Evolutionary conservation across 2,329 filamentous ascomycete species (phyloP).

Genomic region (Didymella arachidicola): DNA sequence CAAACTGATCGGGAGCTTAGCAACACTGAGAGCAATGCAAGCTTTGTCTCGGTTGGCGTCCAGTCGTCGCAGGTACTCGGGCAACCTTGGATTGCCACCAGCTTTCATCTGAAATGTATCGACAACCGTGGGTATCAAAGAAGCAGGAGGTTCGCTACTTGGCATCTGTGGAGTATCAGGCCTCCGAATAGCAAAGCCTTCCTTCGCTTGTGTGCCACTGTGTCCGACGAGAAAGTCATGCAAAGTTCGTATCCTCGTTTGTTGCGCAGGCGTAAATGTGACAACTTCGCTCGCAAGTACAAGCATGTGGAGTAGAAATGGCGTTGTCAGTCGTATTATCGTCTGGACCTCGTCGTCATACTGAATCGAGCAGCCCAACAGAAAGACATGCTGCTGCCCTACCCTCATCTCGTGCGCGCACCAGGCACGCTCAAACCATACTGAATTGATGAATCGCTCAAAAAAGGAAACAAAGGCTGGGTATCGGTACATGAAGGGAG

Average conservation of each 20-base stretch:
- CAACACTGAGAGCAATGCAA: constrained; percentile 52
- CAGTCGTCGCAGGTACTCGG: constrained; percentile 50
- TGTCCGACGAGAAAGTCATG: constrained; percentile 30
- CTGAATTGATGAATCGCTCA: constrained; percentile 51
- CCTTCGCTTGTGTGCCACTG: constrained; percentile 11
- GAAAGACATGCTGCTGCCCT: constrained; percentile 52
- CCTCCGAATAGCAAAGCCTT: constrained; percentile 21
- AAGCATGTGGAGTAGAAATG: constrained; percentile 53
- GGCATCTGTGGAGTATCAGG: constrained; percentile 28
- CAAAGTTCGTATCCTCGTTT: constrained; percentile 33
- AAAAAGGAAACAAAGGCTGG: constrained; percentile 37
- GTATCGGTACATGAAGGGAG: constrained; percentile 44
- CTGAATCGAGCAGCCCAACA: constrained; percentile 47
- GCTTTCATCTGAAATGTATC: constrained; percentile 53
- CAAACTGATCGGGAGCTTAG: constrained; percentile 51
- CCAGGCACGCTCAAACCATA: constrained; percentile 57
- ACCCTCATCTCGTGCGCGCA: constrained; percentile 56
- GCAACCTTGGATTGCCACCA: constrained; percentile 53
- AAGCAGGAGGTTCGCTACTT: constrained; percentile 10
- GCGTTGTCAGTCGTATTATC: constrained; percentile 52
- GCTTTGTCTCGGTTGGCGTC: constrained; percentile 56
- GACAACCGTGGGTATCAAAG: constrained; percentile 36
- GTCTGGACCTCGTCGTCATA: constrained; percentile 34
- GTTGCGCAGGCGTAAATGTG: constrained; percentile 19
- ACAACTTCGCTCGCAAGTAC: constrained; percentile 43